Evolutionary conservation across 495 filamentous ascomycete species (phyloP).

Genomic region (Aspergillus wentii): DNA sequence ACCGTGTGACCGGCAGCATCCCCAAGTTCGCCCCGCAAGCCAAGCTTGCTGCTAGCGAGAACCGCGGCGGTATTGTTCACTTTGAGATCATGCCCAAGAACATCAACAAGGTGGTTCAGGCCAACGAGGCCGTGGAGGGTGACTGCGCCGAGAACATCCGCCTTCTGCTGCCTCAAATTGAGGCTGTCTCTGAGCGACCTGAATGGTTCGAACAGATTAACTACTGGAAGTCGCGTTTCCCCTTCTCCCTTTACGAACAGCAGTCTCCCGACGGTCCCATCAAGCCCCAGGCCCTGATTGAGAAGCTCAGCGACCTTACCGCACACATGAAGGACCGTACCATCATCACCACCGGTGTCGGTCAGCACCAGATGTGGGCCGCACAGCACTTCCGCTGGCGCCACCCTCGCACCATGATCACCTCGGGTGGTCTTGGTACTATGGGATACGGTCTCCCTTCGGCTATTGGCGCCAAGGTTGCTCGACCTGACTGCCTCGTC

Average conservation of each 20-base stretch:
- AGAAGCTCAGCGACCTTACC: slow-evolving; percentile 72
- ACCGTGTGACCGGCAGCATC: slow-evolving; percentile 53
- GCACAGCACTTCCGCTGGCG: slow-evolving; percentile 94
- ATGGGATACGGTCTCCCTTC: slow-evolving; percentile 95
- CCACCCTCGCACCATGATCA: slow-evolving; percentile 80
- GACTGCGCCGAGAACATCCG: slow-evolving; percentile 64
- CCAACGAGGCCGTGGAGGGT: slow-evolving; percentile 55
- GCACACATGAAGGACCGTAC: slow-evolving; percentile 69
- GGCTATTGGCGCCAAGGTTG: slow-evolving; percentile 92
- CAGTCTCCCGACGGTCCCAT: slow-evolving; percentile 67
- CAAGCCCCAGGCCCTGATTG: slow-evolving; percentile 84
- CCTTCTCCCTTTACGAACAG: slow-evolving; percentile 68
- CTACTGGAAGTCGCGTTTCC: slow-evolving; percentile 82
- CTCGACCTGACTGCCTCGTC: slow-evolving; percentile 76
- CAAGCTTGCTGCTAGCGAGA: slow-evolving; percentile 47
- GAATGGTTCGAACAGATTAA: slow-evolving; percentile 88
- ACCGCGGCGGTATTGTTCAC: slow-evolving; percentile 57
- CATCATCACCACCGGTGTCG: slow-evolving; percentile 86
- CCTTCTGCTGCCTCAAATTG: slow-evolving; percentile 63
- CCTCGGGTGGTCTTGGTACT: slow-evolving; percentile 87
- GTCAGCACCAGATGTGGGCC: slow-evolving; percentile 97
- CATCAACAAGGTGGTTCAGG: slow-evolving; percentile 61
- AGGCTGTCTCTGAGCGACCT: slow-evolving; percentile 57
- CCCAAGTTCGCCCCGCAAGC: slow-evolving; percentile 55
- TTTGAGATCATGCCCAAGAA: slow-evolving; percentile 63